Conservation (phyloP, 2,329 filamentous ascomycete genomes). For the Acrocalymma vagum region DNA sequence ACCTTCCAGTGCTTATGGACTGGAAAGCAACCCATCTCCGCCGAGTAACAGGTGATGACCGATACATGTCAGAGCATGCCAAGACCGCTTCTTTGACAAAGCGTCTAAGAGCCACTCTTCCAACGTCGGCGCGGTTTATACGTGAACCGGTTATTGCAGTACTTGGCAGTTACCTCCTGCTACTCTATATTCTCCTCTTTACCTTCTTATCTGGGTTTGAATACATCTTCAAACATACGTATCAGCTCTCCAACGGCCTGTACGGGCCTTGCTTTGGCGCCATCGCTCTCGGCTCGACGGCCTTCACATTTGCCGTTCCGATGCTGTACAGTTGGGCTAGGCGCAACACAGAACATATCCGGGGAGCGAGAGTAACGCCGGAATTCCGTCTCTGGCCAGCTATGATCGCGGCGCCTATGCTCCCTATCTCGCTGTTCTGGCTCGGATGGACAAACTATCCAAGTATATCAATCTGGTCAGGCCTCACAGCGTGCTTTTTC, state of each 20-base stretch:
- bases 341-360: conserved; percentile 61
- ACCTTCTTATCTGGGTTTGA: conserved; percentile 13
- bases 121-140: not conserved
- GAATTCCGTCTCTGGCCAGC: conserved; percentile 64
- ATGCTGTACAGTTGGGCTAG: conserved; percentile 5
- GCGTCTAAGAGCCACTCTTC: conserved; percentile 1
- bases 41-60: conserved; percentile 40
- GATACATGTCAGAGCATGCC: conserved; percentile 46
- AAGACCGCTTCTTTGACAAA: not conserved
- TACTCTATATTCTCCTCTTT: conserved; percentile 14
- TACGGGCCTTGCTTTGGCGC: conserved; percentile 14
- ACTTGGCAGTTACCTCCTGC: conserved; percentile 5
- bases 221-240: conserved; percentile 13
- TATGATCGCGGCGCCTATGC: conserved; percentile 59
- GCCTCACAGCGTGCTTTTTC: conserved; percentile 19
- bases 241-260: conserved; percentile 3
- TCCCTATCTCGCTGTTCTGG: conserved; percentile 66
- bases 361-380: conserved; percentile 53
- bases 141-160: conserved; percentile 7
- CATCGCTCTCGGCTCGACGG: conserved; percentile 7
- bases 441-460: conserved; percentile 63
- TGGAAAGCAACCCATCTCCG: conserved; percentile 42
- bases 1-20: conserved; percentile 47
- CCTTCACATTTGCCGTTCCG: conserved; percentile 1
- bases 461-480: conserved; percentile 4